Evolutionary conservation across 768 basidiomycete genomes (phyloP), one percentile per base, ranked within the genome.

Genomic region (Trichaptum fuscoviolaceum): DNA sequence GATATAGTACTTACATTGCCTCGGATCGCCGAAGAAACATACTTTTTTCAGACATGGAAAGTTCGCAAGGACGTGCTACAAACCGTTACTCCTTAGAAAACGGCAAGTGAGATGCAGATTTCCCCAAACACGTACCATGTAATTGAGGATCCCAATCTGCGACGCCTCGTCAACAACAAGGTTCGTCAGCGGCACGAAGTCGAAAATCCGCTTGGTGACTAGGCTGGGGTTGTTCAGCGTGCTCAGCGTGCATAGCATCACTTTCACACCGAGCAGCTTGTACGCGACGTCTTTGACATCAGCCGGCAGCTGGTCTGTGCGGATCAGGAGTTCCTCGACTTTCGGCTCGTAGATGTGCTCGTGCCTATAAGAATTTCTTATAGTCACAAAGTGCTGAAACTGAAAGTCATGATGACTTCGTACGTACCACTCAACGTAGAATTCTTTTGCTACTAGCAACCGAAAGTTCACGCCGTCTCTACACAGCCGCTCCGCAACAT

Each of bases 131-230:
- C 75, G 35, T n/a, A 84, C 84, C 78, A 85, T 70, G 66, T 81
- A 85, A 35, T 83, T 82, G 35, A 79, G 81, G 5, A 78, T 72
- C 26, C 81, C 79, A 23, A 85, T 84, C 64, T 84, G 83, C 8
- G 83, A 84, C 1, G 83, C 85, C 71, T 86, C 84, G 65, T 86
- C 85, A n/a, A 85, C 75, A n/a, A 86, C 76, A 1, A 85, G 77
- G n/a, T 77, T 74, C 26, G 76, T 77, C 23, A 84, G 72, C 0
- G 83, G 83, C 1, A 83, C 71, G 7, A 80, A 35, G 0, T 71
- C 60, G 68, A 80, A 81, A 7, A 81, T 25, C 0, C 73, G 71
- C 17, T 75, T 74, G 0, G 69, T 64, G 10, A 74, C 71, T 18
- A 86, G 67, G 1, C 68, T 71, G 1, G 80, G 80, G 52, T 83